Evolutionary conservation across 1,139 yeast species (phyloP).

Genomic region (Meyerozyma athensensis): DNA sequence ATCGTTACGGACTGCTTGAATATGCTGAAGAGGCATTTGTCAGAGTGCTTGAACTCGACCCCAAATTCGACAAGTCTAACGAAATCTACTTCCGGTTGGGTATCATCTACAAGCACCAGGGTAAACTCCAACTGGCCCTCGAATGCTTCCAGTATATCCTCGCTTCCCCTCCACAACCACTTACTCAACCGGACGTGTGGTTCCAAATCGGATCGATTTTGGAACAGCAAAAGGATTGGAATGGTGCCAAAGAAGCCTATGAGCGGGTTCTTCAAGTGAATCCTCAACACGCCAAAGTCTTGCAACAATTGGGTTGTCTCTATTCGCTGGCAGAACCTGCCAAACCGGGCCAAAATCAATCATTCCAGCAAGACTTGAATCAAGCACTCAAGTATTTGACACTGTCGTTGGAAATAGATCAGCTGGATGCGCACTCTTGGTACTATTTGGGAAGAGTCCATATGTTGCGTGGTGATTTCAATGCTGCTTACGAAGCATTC

Average conservation of each 20-base stretch:
- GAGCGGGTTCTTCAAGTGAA: slow-evolving; percentile 86
- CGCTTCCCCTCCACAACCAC: slow-evolving; percentile 88
- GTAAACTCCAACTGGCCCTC: slow-evolving; percentile 77
- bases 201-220: slow-evolving; percentile 95
- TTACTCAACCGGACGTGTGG: slow-evolving; percentile 97
- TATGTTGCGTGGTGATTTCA: slow-evolving; percentile 92
- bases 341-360: slow-evolving; percentile 11
- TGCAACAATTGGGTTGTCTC: slow-evolving; percentile 93
- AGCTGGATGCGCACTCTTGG: slow-evolving; percentile 94
- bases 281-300: slow-evolving; percentile 91
- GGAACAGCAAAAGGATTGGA: slow-evolving; percentile 90
- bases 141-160: slow-evolving; percentile 93
- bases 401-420: slow-evolving; percentile 85
- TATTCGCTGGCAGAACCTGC: slow-evolving; percentile 71
- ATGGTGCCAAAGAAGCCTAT: slow-evolving; percentile 90
- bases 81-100: slow-evolving; percentile 96
- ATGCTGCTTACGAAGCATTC: slow-evolving; percentile 95
- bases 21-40: slow-evolving; percentile 98
- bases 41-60: slow-evolving; percentile 90
- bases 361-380: slow-evolving; percentile 67
- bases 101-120: slow-evolving; percentile 94
- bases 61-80: slow-evolving; percentile 91
- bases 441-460: slow-evolving; percentile 93
- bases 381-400: slow-evolving; percentile 76
- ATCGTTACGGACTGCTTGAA: slow-evolving; percentile 90